Evolutionary conservation across 2,329 filamentous ascomycete genomes (phyloP).

Genomic region (Simplicillium aogashimaense): DNA sequence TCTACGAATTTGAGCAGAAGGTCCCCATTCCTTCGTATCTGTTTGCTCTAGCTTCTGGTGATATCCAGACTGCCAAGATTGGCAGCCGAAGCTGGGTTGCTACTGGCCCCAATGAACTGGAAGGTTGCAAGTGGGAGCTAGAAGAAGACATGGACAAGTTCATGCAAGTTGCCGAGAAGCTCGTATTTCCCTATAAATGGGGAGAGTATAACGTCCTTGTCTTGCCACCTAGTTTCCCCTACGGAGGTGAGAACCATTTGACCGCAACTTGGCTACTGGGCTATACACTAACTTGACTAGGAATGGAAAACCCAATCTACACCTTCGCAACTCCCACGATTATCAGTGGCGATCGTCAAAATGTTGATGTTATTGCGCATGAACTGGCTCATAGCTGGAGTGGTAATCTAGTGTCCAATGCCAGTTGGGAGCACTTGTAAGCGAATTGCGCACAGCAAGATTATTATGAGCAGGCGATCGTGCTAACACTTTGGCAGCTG

Average conservation of each 20-base stretch:
- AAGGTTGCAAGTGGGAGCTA: slow-evolving; percentile 81
- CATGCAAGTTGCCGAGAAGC: slow-evolving; percentile 72
- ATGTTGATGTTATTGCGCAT: slow-evolving; percentile 93
- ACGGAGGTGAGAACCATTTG: slow-evolving; percentile 50
- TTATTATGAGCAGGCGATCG: slow-evolving; percentile 2
- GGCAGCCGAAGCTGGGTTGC: slow-evolving; percentile 78
- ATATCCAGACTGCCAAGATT: slow-evolving; percentile 76
- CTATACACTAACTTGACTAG: slow-evolving; percentile 23
- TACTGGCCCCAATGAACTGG: slow-evolving; percentile 79
- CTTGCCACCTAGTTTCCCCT: slow-evolving; percentile 81
- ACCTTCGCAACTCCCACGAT: slow-evolving; percentile 94
- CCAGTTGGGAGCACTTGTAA: slow-evolving; percentile 73
- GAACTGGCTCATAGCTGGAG: slow-evolving; percentile 74
- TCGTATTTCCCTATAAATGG: slow-evolving; percentile 85
- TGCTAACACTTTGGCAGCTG: slow-evolving; percentile 31
- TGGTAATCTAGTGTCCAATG: slow-evolving; percentile 72
- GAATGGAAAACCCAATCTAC: slow-evolving; percentile 88
- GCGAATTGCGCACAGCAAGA: slow-evolving; percentile 15
- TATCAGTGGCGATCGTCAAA: slow-evolving; percentile 82
- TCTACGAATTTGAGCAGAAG: slow-evolving; percentile 81
- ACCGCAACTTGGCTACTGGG: background rate
- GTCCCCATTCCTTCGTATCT: slow-evolving; percentile 92
- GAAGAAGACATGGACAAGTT: slow-evolving; percentile 88
- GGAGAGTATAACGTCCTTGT: slow-evolving; percentile 91
- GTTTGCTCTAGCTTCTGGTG: slow-evolving; percentile 82